Base-by-base conservation (phyloP, 441 rosid genomes). In the Populus tomentosa region DNA sequence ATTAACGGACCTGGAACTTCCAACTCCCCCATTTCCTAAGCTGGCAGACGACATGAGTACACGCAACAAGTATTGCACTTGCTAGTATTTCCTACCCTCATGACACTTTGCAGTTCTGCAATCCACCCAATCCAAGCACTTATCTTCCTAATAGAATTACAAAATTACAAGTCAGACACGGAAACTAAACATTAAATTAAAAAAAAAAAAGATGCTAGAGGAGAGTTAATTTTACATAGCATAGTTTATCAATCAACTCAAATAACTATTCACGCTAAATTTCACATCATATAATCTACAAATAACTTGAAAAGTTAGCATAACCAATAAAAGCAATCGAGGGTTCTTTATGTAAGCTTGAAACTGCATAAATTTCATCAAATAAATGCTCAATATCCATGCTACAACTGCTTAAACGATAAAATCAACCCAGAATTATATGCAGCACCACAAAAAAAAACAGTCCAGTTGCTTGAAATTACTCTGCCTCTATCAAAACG, bases 11-110 rank as follows among this genome's bases (percentile, higher is more conserved):
- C 96, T 92, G 61, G 98, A 95, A 84, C 93, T 95, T 80, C 99
- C 99, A 73, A 92, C 97, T 67, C 96, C 96, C 72, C 98, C 98
- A 82, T 93, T 90, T 56, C 99, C 97, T 70, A 90, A 77, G 86
- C 92, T 89, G 77, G 96, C 94, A 78, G 96, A 93, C 62, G 98
- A 90, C 98, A 95, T 95, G 56, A 33, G 70, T 75, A 69, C 77
- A 73, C 81, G 30, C 40, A 69, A 76, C 26, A 66, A 77, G 71
- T 76, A 78, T 71, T 71, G 62, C 30, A 83, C 63, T 78, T 33
- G 73, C 90, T 83, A 90, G 81, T 85, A 78, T 42, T 81, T 70
- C 82, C 66, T 62, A 74, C 80, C 82, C 80, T 80, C 83, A 77
- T 53, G 81, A 80, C 67, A 70, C 80, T 70, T 73, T 11, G 82